Evolutionary conservation across 352 stramenopile species (phyloP).

Genomic region (Pythium oligandrum): DNA sequence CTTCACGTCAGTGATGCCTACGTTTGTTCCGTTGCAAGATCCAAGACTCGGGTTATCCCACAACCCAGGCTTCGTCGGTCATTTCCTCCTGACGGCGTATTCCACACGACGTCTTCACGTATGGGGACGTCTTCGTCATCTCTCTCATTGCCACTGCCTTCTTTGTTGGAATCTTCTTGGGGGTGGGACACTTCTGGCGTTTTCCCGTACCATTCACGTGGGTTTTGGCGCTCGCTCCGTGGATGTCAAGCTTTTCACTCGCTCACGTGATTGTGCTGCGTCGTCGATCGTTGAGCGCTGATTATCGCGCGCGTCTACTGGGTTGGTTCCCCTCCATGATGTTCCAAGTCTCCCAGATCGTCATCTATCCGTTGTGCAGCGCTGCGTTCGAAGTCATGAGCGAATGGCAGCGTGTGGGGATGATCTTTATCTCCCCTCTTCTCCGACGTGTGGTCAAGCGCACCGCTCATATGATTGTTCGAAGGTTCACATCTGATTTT

Average conservation of each 20-base stretch:
- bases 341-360: not conserved
- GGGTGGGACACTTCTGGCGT: not conserved
- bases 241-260: not conserved
- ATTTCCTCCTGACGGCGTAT: not conserved
- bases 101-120: no score
- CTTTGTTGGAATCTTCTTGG: no score
- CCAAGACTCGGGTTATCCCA: not conserved
- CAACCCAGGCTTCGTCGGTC: constrained; percentile 2
- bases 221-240: not conserved
- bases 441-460: not conserved
- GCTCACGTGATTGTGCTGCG: not conserved
- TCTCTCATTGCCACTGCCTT: not conserved
- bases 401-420: not conserved
- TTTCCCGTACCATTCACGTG: not conserved
- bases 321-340: not conserved
- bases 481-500: not conserved
- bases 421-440: not conserved
- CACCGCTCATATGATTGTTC: no score
- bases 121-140: not conserved
- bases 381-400: constrained; percentile 1
- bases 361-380: not conserved
- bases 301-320: not conserved
- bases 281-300: not conserved
- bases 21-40: constrained; percentile 7
- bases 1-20: constrained; percentile 5